Evolutionary conservation across 2,329 filamentous ascomycete species (phyloP).

Genomic region (Epichloe gansuensis): DNA sequence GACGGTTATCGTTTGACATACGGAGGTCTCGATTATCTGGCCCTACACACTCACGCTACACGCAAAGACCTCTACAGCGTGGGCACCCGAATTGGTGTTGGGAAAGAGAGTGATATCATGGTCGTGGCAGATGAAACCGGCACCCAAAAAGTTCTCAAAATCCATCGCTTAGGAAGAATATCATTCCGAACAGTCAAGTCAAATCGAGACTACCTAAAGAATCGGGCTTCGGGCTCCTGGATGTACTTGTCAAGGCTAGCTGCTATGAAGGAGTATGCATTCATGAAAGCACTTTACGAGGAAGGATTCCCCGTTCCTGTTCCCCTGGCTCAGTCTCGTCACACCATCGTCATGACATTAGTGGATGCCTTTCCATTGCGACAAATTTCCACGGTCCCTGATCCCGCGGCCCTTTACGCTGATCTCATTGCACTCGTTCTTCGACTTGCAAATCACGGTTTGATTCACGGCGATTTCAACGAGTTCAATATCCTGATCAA

Average conservation of each 20-base stretch:
- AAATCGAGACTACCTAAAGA: slow-evolving; percentile 88
- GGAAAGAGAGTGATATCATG: slow-evolving; percentile 96
- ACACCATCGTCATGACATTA: slow-evolving; percentile 92
- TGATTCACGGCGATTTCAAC: slow-evolving; percentile 98
- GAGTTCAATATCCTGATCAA: slow-evolving; percentile 97
- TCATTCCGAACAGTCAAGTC: slow-evolving; percentile 94
- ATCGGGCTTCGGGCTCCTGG: slow-evolving; percentile 71
- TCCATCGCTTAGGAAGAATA: slow-evolving; percentile 88
- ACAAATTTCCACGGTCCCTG: slow-evolving; percentile 71
- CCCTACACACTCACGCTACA: slow-evolving; percentile 77
- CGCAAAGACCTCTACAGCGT: slow-evolving; percentile 77
- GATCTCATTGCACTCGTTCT: slow-evolving; percentile 82
- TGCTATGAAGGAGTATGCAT: slow-evolving; percentile 86
- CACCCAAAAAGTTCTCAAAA: slow-evolving; percentile 75
- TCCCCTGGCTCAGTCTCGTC: slow-evolving; percentile 77
- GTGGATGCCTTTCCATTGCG: slow-evolving; percentile 86
- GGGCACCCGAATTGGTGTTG: slow-evolving; percentile 86
- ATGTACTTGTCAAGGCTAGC: slow-evolving; percentile 95
- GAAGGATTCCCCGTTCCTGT: slow-evolving; percentile 85
- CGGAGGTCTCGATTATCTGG: slow-evolving; percentile 94
- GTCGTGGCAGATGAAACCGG: slow-evolving; percentile 75
- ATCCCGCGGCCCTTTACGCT: slow-evolving; percentile 78
- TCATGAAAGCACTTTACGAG: slow-evolving; percentile 74
- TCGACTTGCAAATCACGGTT: slow-evolving; percentile 66
- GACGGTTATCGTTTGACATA: slow-evolving; percentile 96